A percentile compares a stretch with the other conserved stretches of the same genome.
These are phyloP conservation scores for Eragrostis nindensis DNA, from an alignment of 176 grass and related monocot genomes.

Conservation along the genomic window DNA sequence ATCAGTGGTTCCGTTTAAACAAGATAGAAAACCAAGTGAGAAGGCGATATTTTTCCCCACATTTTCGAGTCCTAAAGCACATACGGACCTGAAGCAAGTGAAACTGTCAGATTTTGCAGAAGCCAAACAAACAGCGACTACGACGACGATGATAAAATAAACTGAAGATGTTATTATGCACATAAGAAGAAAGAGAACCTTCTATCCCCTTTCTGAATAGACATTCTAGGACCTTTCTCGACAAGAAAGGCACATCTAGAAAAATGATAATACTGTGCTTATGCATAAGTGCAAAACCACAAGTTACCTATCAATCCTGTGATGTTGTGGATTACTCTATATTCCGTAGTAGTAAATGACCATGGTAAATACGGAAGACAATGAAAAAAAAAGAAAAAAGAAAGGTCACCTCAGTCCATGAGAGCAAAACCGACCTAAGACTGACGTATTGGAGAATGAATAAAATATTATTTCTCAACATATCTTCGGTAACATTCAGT, in stretches of 20 bases:
- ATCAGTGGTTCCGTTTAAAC: conserved; percentile 70
- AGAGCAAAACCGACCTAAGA: conserved; percentile 19
- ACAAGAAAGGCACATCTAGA: not conserved
- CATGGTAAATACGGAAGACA: too few species aligned
- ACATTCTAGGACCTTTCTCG: not conserved
- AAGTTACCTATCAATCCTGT: not conserved
- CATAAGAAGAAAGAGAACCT: conserved; percentile 18
- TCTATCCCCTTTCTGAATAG: not conserved
- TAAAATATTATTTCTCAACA: conserved; percentile 26
- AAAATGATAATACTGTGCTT: not conserved
- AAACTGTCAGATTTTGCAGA: conserved; percentile 31
- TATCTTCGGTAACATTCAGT: not conserved
- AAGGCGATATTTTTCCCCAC: conserved; percentile 63
- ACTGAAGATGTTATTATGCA: not conserved
- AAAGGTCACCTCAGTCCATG: not conserved
- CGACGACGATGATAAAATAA: not conserved
- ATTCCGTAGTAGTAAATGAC: not conserved
- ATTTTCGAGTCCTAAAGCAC: conserved; percentile 46
- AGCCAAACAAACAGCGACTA: not conserved
- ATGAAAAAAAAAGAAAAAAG: too few species aligned
- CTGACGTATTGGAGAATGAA: not conserved
- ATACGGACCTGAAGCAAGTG: conserved; percentile 51
- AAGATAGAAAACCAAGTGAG: conserved; percentile 93
- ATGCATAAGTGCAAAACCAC: not conserved
- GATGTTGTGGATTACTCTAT: not conserved